Conservation (phyloP, 192 early-diverging fungal species). For the Gonapodya prolifera region DNA sequence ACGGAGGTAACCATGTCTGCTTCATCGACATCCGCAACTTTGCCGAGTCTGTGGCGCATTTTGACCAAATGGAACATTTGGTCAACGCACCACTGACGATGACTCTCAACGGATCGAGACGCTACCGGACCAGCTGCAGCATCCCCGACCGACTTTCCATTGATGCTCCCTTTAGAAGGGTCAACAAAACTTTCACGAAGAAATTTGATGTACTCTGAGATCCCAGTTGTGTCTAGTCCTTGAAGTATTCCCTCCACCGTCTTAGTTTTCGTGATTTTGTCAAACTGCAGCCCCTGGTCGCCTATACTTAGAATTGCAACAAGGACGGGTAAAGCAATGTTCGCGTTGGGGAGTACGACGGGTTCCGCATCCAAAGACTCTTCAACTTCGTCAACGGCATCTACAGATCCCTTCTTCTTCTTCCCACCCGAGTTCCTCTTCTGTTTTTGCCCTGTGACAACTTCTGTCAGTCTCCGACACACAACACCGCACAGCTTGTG, state of each 20-base stretch:
- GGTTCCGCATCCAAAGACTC: background rate
- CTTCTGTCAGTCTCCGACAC: background rate
- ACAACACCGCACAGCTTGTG: slow-evolving; percentile 31
- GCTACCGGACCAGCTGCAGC: background rate
- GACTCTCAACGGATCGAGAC: slow-evolving; percentile 22
- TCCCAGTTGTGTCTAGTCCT: slow-evolving; percentile 50
- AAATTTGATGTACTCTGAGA: slow-evolving; percentile 59
- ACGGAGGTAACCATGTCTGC: slow-evolving; percentile 58
- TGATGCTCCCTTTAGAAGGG: slow-evolving; percentile 19
- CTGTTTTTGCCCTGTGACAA: background rate
- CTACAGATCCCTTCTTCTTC: slow-evolving; percentile 34
- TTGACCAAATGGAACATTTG: slow-evolving; percentile 65
- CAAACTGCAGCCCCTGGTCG: slow-evolving; percentile 28
- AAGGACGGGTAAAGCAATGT: slow-evolving; percentile 61
- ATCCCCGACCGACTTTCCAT: background rate
- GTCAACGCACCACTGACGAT: slow-evolving; percentile 66
- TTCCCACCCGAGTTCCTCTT: background rate
- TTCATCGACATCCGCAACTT: slow-evolving; percentile 58
- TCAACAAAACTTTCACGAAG: slow-evolving; percentile 55
- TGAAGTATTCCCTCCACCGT: slow-evolving; percentile 66
- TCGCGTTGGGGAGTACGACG: slow-evolving; percentile 26
- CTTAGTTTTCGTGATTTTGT: slow-evolving; percentile 55
- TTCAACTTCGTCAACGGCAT: slow-evolving; percentile 31
- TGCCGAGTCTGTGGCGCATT: slow-evolving; percentile 13
- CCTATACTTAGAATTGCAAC: slow-evolving; percentile 14